A percentile compares a stretch with the other conserved stretches of the same genome.
Evolutionary conservation across 1,284 basidiomycete species (phyloP).

Genomic region (Athelia psychrophila): DNA sequence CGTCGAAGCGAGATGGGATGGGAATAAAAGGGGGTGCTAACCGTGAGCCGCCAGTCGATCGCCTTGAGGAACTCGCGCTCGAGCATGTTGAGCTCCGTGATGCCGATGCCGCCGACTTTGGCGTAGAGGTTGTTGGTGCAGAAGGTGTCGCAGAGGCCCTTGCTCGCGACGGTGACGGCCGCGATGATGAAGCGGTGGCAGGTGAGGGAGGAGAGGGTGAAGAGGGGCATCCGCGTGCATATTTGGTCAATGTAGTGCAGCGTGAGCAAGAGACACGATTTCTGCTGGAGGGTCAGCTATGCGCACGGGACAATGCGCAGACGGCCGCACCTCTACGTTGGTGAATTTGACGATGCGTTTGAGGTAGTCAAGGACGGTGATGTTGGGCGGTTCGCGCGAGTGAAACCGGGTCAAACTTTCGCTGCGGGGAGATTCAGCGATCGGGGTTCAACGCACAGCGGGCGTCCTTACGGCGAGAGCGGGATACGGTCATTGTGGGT

Average conservation of each 20-base stretch:
- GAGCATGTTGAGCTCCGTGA: constrained; percentile 86
- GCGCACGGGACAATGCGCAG: too few relatives aligned
- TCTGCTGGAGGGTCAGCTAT: too few relatives aligned
- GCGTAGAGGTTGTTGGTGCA: constrained; percentile 92
- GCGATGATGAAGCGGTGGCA: constrained; percentile 95
- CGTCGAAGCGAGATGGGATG: not conserved
- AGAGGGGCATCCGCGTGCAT: constrained; percentile 79
- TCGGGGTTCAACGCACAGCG: constrained; percentile 10
- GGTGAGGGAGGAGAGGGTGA: constrained; percentile 91
- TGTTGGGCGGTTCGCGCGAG: constrained; percentile 83
- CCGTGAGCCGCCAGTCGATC: constrained; percentile 91
- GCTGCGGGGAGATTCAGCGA: constrained; percentile 33
- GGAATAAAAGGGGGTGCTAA: constrained; percentile 46
- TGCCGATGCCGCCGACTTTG: constrained; percentile 89
- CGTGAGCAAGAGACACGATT: constrained; percentile 84
- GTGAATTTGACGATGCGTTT: constrained; percentile 89
- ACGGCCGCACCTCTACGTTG: constrained; percentile 85
- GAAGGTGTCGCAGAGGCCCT: constrained; percentile 91
- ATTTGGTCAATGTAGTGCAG: constrained; percentile 95
- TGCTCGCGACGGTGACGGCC: constrained; percentile 83
- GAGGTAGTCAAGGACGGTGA: constrained; percentile 86
- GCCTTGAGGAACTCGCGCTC: constrained; percentile 89
- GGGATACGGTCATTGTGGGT: constrained; percentile 93
- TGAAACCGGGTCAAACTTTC: constrained; percentile 91
- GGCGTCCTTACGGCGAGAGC: constrained; percentile 61